Conservation (phyloP, 2,329 filamentous ascomycete species). For the Fusarium sp. region DNA sequence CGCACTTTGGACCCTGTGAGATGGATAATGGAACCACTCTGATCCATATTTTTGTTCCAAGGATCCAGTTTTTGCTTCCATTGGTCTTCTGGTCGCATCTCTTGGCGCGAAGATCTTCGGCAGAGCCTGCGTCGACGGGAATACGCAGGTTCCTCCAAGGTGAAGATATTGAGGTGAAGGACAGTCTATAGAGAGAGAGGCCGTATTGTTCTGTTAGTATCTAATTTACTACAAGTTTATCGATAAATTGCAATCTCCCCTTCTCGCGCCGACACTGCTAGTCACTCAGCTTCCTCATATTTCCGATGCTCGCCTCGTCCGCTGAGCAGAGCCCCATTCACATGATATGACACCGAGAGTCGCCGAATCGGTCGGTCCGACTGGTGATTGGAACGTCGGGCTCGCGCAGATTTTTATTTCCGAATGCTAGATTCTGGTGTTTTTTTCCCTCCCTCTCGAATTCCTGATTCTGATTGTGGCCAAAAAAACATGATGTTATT, state of each 20-base stretch:
- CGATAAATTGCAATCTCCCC: not conserved
- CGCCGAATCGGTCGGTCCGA: constrained; percentile 27
- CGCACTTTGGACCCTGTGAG: constrained; percentile 18
- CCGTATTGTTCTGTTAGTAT: not conserved
- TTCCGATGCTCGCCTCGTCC: constrained; percentile 22
- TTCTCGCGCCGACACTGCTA: constrained; percentile 4
- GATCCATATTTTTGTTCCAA: constrained; percentile 17
- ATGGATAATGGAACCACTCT: constrained; percentile 4
- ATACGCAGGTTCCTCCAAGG: not conserved
- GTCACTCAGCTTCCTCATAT: constrained; percentile 16
- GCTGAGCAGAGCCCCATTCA: constrained; percentile 20
- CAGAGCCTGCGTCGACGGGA: constrained; percentile 1
- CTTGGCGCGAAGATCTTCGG: constrained; percentile 30
- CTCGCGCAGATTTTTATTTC: constrained; percentile 23
- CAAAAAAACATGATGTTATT: constrained; percentile 15
- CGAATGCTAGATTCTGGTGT: constrained; percentile 15
- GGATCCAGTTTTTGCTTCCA: constrained; percentile 31
- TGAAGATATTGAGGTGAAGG: not conserved
- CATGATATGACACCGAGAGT: constrained; percentile 29
- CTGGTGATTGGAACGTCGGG: constrained; percentile 23
- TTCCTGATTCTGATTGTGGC: constrained; percentile 11
- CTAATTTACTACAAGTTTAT: not conserved
- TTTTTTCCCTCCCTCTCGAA: not conserved
- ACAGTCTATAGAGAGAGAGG: too few species aligned
- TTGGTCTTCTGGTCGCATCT: constrained; percentile 17